Evolutionary conservation across 352 stramenopile species (phyloP), one percentile per base, ranked within the genome.

Genomic region (Phytopythium sindhum): DNA sequence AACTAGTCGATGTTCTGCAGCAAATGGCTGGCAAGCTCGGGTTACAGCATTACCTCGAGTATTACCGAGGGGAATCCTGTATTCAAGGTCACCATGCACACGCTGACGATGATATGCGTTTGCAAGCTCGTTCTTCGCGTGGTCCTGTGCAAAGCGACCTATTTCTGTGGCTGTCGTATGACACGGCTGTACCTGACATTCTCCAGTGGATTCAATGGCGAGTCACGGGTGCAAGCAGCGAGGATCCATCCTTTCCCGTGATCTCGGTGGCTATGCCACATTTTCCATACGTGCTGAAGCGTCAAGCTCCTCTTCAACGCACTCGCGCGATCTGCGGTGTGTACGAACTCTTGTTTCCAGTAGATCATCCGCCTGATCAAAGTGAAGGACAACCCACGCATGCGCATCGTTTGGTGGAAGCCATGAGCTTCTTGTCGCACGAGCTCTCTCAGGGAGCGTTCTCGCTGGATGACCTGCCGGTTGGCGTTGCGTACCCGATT

Each of bases 401-500:
- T 35, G 60, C 29, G 10, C 29, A 41, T 37, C 71, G 66, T 23
- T 64, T 71, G 58, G 77, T 68, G 26, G 68, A 80, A 15, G 24
- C 90, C 29, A 80, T 91, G 61, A 63, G 72, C 37, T 88, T 80
- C 23, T 66, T 93, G 19, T 73, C 70, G 1, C 75, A 78, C 57
- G 74, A 84, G 26, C 56, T 63, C 5, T 52, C 80, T 21, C 70
- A 78, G n/a, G 67, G 47, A 4, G 51, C 57, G 3, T 60, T 92
- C 12, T 66, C 61, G n/a, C 57, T 94, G 5, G 64, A 75, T 14
- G 81, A 91, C 61, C 59, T 94, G 8, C 84, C 86, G 0, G 67
- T 83, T 66, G 73, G 83, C 14, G 56, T 94, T 56, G 74, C 73
- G 6, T 81, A 87, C 59, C 77, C 81, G 15, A 75, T 94, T 19